Percentiles rank a stretch among this genome's conserved stretches.
phyloP scores from a whole-genome alignment of 257 asterid genomes.

The Solanum peruvianum region DNA sequence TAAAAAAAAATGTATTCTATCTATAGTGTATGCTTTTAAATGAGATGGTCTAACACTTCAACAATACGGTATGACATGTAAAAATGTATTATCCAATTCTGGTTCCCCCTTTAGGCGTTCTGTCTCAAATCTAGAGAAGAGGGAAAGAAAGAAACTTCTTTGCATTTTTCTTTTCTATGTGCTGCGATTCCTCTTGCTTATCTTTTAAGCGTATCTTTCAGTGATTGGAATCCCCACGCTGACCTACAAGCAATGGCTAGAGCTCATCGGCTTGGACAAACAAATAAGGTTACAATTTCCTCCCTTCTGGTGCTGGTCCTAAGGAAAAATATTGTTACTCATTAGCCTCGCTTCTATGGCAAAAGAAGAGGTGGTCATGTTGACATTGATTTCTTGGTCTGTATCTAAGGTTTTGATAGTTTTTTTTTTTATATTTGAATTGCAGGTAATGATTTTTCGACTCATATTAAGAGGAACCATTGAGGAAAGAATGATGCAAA shows the following conservation, averaged over 20 bases:
- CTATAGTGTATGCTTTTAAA: background rate
- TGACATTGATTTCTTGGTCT: conserved; percentile 4
- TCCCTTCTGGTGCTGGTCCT: background rate
- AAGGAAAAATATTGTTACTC: conserved; percentile 2
- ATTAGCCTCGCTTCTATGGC: background rate
- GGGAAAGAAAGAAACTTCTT: background rate
- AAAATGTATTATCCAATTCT: background rate
- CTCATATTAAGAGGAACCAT: conserved; percentile 85
- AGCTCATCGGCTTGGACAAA: conserved; percentile 99
- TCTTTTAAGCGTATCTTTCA: conserved; percentile 22
- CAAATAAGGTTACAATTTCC: conserved; percentile 60
- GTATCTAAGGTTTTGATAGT: background rate
- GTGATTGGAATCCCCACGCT: conserved; percentile 99
- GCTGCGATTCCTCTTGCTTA: background rate
- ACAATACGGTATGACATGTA: background rate
- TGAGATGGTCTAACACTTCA: background rate
- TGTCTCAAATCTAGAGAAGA: background rate
- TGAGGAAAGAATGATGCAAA: conserved; percentile 98
- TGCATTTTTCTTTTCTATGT: background rate
- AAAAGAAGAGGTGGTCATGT: background rate
- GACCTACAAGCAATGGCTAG: conserved; percentile 99
- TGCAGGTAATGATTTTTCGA: conserved; percentile 95
- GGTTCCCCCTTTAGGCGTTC: background rate
- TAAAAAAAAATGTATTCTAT: background rate
- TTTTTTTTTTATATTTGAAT: background rate